A percentile compares a stretch with the other conserved stretches of the same genome.
Evolutionary conservation across 805 yeast genomes (phyloP).

Genomic region (Scheffersomyces coipomensis): DNA sequence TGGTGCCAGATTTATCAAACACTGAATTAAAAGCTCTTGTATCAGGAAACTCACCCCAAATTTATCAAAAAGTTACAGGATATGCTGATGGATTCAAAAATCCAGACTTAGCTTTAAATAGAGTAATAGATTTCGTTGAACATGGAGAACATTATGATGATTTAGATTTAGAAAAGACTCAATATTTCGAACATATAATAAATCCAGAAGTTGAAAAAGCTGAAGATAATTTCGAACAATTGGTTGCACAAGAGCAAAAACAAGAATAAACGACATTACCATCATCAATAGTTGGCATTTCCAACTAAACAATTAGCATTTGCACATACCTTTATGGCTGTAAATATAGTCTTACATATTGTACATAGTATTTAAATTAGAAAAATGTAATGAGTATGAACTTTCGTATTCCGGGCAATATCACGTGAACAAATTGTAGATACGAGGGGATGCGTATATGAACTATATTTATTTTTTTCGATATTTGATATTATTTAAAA

Average conservation of each 20-base stretch:
- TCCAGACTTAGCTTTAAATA: slow-evolving; percentile 68
- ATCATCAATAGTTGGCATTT: too few relatives aligned
- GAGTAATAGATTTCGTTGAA: slow-evolving; percentile 72
- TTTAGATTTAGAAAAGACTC: slow-evolving; percentile 32
- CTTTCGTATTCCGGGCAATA: too few relatives aligned
- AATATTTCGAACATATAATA: slow-evolving; percentile 35
- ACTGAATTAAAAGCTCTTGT: slow-evolving; percentile 70
- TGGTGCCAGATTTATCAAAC: slow-evolving; percentile 57
- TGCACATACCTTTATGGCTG: too few relatives aligned
- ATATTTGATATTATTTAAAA: background rate
- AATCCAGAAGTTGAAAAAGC: slow-evolving; percentile 21
- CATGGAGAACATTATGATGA: slow-evolving; percentile 56
- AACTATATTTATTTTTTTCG: background rate
- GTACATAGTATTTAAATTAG: background rate
- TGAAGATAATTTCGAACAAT: slow-evolving; percentile 3
- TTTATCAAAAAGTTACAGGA: slow-evolving; percentile 68
- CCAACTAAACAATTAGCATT: too few relatives aligned
- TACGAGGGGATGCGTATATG: background rate
- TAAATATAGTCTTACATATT: background rate
- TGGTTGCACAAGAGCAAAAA: background rate
- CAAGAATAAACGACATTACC: too few relatives aligned
- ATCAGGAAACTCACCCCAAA: slow-evolving; percentile 67
- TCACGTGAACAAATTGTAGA: too few relatives aligned
- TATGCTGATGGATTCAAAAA: slow-evolving; percentile 71
- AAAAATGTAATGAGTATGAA: background rate